Conservation (phyloP, 2,329 filamentous ascomycete species). For the Coccinonectria pachysandricola region DNA sequence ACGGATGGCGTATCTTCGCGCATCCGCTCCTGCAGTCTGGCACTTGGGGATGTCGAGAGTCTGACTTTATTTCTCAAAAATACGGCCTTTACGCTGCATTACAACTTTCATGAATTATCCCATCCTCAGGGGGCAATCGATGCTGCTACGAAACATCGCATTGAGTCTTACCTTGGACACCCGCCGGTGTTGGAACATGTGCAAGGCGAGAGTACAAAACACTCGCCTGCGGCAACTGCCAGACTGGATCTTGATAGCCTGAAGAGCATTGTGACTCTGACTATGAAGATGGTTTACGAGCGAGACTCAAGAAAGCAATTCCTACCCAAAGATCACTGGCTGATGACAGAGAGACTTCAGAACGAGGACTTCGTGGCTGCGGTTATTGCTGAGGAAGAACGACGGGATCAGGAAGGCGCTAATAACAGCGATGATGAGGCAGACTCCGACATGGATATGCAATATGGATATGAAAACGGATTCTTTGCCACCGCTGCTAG, state of each 20-base stretch:
- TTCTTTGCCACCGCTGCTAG: conserved; percentile 34
- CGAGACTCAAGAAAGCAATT: conserved; percentile 83
- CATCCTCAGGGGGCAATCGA: conserved; percentile 16
- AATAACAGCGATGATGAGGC: conserved; percentile 28
- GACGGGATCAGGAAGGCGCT: conserved; percentile 48
- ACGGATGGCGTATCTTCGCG: conserved; percentile 33
- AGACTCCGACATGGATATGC: conserved; percentile 19
- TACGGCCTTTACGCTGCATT: conserved; percentile 79
- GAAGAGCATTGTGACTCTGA: conserved; percentile 65
- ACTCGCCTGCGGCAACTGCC: conserved; percentile 7
- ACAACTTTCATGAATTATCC: conserved; percentile 58
- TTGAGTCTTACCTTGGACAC: conserved; percentile 21
- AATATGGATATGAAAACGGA: conserved; percentile 17
- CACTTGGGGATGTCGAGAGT: conserved; percentile 57
- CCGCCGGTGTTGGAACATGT: conserved; percentile 2
- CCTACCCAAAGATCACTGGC: conserved; percentile 75
- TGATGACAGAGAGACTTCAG: conserved; percentile 82
- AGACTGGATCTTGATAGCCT: conserved; percentile 63
- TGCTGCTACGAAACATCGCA: conserved; percentile 13
- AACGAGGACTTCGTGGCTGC: conserved; percentile 80
- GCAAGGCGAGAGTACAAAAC: neutral
- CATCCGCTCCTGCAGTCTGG: conserved; percentile 55
- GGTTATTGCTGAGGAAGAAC: conserved; percentile 80
- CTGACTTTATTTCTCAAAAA: conserved; percentile 84
- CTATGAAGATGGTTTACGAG: conserved; percentile 84